Conservation (phyloP, 2,329 filamentous ascomycete species). For the Penicillium vulpinum region DNA sequence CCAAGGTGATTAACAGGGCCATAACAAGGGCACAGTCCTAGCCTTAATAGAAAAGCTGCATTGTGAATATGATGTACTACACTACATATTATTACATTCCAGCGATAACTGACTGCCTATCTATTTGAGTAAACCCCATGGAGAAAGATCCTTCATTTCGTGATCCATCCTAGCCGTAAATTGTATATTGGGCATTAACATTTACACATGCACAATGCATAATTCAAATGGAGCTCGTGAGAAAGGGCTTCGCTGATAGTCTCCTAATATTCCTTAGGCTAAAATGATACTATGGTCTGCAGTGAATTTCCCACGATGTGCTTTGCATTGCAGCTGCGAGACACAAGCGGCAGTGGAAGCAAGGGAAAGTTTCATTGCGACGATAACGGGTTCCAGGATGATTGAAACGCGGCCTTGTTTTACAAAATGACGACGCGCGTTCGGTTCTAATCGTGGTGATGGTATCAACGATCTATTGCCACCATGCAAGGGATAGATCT, state of each 20-base stretch:
- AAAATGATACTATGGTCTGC: neutral
- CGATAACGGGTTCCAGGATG: neutral
- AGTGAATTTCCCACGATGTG: neutral
- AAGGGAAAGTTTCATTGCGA: neutral
- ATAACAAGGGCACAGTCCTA: neutral
- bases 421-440: neutral
- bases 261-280: neutral
- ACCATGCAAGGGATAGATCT: neutral
- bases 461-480: neutral
- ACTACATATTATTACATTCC: neutral
- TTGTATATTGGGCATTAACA: neutral
- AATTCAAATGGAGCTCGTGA: neutral
- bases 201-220: neutral
- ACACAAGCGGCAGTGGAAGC: neutral
- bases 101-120: neutral
- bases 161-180: neutral
- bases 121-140: neutral
- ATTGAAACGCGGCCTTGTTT: neutral
- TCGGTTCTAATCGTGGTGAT: neutral
- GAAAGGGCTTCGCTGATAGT: neutral
- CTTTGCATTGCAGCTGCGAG: neutral
- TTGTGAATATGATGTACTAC: neutral
- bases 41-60: neutral
- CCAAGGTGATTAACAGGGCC: constrained; percentile 11
- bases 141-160: neutral